Evolutionary conservation across 139 green algal species (phyloP).

Genomic region (Marvania coccoides): DNA sequence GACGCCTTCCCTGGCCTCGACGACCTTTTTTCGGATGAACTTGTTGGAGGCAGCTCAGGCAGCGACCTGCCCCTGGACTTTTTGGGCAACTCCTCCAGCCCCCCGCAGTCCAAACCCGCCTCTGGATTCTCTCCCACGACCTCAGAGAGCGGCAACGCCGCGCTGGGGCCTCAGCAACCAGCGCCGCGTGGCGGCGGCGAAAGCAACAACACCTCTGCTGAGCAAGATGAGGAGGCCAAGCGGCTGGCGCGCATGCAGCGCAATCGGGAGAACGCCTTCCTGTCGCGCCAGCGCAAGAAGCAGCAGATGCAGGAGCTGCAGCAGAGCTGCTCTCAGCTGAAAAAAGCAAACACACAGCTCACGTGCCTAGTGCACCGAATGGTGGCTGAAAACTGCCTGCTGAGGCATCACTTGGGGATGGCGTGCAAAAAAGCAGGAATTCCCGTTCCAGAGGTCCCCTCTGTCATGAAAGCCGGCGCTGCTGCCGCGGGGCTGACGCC

Average conservation of each 20-base stretch:
- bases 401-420: constrained; percentile 41
- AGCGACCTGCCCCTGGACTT: no score
- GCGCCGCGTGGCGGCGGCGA: neutral
- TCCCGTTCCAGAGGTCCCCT: neutral
- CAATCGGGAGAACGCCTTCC: constrained; percentile 62
- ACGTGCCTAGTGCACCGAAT: constrained; percentile 34
- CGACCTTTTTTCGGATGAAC: no score
- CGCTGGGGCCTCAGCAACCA: neutral
- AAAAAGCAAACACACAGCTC: constrained; percentile 36
- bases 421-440: constrained; percentile 13
- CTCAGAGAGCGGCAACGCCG: constrained; percentile 19
- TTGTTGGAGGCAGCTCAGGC: no score
- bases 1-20: neutral
- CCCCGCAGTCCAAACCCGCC: no score
- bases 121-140: constrained; percentile 9
- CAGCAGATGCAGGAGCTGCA: constrained; percentile 56
- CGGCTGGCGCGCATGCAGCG: constrained; percentile 37
- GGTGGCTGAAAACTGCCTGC: constrained; percentile 48
- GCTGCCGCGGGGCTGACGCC: neutral
- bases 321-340: constrained; percentile 25
- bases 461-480: neutral
- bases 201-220: neutral
- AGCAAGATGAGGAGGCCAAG: neutral
- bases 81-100: no score
- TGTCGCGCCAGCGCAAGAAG: constrained; percentile 64